Percentiles rank a stretch among this genome's conserved stretches.
Conservation (phyloP, 1,284 basidiomycete genomes). For the Apiotrichum mycotoxinovorans region DNA sequence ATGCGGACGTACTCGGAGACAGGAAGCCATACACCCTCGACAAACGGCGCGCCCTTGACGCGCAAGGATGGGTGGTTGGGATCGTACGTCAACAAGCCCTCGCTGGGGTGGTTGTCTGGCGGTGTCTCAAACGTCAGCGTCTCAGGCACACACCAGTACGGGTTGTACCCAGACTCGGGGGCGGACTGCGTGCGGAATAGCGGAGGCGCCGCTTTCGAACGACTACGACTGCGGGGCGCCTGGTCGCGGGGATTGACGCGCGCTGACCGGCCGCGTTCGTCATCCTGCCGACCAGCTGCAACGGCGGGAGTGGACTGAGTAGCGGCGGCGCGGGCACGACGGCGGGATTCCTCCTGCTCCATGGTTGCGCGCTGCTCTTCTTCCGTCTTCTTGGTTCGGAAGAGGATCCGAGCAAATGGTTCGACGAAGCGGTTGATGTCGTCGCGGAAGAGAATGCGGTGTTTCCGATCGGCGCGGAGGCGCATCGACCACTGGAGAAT, state of each 20-base stretch:
- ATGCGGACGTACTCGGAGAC: conserved; percentile 72
- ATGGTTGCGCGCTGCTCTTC: conserved; percentile 31
- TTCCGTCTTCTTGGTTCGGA: conserved; percentile 43
- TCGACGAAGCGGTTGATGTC: conserved; percentile 50
- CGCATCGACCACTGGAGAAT: conserved; percentile 85
- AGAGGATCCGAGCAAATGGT: conserved; percentile 48
- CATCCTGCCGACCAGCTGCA: conserved; percentile 16
- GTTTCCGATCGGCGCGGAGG: conserved; percentile 84
- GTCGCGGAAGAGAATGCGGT: conserved; percentile 69
- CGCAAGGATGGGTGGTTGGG: conserved; percentile 50
- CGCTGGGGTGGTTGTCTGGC: conserved; percentile 65
- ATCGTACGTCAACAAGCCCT: conserved; percentile 72
- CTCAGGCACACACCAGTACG: conserved; percentile 80
- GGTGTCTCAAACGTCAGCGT: conserved; percentile 63
- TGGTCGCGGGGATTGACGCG: conserved; percentile 13
- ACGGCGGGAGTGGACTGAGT: neutral
- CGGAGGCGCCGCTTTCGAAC: conserved; percentile 55
- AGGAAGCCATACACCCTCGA: conserved; percentile 61
- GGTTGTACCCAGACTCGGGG: conserved; percentile 49
- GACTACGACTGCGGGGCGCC: conserved; percentile 59
- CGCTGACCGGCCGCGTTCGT: conserved; percentile 35
- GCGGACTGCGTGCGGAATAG: conserved; percentile 29
- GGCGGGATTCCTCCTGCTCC: conserved; percentile 31
- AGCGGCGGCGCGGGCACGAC: conserved; percentile 10
- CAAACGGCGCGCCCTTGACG: conserved; percentile 53